These are phyloP conservation scores for Coffea humblotiana DNA, from an alignment of 305 asterid species.

Conservation along the genomic window DNA sequence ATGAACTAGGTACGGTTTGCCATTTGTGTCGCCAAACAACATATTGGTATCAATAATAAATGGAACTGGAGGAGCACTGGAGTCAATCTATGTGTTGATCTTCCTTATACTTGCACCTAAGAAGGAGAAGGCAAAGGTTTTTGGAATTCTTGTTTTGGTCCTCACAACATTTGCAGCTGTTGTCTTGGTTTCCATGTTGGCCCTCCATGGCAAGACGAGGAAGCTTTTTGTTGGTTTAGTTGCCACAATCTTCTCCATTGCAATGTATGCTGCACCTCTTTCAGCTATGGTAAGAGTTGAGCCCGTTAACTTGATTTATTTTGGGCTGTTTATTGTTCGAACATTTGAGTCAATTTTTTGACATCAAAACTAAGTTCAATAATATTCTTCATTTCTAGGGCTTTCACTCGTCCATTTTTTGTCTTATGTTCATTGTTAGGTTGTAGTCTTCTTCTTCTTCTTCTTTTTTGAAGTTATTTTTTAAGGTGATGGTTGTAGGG, in stretches of 20 bases:
- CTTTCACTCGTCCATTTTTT: too few species aligned
- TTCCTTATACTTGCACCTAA: constrained; percentile 56
- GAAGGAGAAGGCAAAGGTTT: constrained; percentile 54
- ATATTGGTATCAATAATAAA: constrained; percentile 45
- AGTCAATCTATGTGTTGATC: constrained; percentile 48
- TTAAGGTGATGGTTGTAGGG: too few species aligned
- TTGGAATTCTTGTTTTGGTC: constrained; percentile 42
- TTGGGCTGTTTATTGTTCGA: too few species aligned
- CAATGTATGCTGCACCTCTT: constrained; percentile 74
- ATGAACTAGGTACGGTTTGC: constrained; percentile 41
- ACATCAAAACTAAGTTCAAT: too few species aligned
- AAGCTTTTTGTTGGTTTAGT: constrained; percentile 56
- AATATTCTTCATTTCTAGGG: too few species aligned
- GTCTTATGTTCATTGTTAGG: too few species aligned
- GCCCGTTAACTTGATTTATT: too few species aligned
- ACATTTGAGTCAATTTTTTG: too few species aligned
- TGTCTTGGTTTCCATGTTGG: constrained; percentile 53
- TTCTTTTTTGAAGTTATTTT: too few species aligned
- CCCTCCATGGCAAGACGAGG: constrained; percentile 39
- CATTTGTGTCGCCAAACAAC: constrained; percentile 46
- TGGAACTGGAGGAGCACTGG: constrained; percentile 52
- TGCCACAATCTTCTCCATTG: constrained; percentile 53
- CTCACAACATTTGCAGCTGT: constrained; percentile 45
- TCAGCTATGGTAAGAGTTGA: constrained; percentile 53
- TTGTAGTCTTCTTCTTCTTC: too few species aligned